A percentile compares a stretch with the other conserved stretches of the same genome.
These are phyloP conservation scores for Bipolaris bicolor DNA, from an alignment of 2,329 filamentous ascomycete species.

Conservation along the genomic window DNA sequence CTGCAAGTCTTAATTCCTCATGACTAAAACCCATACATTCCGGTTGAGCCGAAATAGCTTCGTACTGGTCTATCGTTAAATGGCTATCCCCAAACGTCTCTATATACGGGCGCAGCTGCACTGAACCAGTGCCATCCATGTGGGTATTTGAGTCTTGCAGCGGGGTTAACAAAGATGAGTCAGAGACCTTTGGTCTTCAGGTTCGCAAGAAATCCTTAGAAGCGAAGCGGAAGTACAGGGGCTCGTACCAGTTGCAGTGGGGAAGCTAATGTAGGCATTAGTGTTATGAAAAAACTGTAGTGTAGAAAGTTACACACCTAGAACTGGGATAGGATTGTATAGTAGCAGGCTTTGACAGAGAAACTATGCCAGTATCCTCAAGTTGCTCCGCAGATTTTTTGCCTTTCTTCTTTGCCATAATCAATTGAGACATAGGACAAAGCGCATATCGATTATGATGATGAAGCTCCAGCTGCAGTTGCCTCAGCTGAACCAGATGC, in stretches of 20 bases:
- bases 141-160: background rate
- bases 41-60: conserved; percentile 1
- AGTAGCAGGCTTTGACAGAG: background rate
- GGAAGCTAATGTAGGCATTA: background rate
- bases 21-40: background rate
- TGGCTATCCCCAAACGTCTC: background rate
- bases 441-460: background rate
- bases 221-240: background rate
- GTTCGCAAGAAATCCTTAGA: background rate
- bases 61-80: background rate
- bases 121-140: background rate
- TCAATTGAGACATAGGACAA: background rate
- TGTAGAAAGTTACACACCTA: background rate
- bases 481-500: background rate
- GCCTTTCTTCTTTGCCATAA: background rate
- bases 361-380: background rate
- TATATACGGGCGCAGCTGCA: background rate
- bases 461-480: background rate
- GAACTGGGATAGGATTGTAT: background rate
- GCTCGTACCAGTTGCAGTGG: background rate
- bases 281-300: background rate
- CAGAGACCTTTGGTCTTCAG: background rate
- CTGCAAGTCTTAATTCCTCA: conserved; percentile 4
- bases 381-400: background rate
- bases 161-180: background rate